Conservation (phyloP, 768 basidiomycete species). For the Kwoniella dendrophila region DNA sequence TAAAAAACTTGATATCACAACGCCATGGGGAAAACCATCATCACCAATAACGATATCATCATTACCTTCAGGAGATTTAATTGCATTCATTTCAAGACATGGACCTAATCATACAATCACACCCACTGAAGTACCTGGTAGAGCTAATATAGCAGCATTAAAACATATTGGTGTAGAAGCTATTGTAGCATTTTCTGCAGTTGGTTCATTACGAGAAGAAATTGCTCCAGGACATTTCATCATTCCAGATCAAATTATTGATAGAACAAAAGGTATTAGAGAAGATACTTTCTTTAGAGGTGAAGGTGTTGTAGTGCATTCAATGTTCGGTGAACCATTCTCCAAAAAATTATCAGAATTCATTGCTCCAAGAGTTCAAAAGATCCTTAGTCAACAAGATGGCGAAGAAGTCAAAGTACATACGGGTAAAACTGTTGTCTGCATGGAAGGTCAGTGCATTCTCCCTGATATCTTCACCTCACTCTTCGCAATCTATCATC, state of each 20-base stretch:
- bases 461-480: too few relatives aligned
- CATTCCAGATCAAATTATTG: conserved; percentile 90
- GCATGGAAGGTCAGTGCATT: conserved; percentile 84
- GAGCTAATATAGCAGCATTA: conserved; percentile 93
- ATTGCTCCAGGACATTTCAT: conserved; percentile 85
- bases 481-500: too few relatives aligned
- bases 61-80: conserved; percentile 72
- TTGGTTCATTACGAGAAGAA: conserved; percentile 91
- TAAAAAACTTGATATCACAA: conserved; percentile 25
- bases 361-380: conserved; percentile 60
- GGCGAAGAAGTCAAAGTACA: conserved; percentile 72
- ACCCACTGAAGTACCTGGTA: conserved; percentile 77
- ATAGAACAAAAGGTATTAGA: conserved; percentile 92
- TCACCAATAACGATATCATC: conserved; percentile 88
- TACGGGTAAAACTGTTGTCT: conserved; percentile 80
- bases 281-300: conserved; percentile 84
- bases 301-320: conserved; percentile 80
- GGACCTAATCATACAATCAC: conserved; percentile 75
- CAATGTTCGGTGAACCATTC: conserved; percentile 93
- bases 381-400: conserved; percentile 63
- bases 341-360: conserved; percentile 57
- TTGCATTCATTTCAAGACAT: conserved; percentile 93
- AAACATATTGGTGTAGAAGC: conserved; percentile 87
- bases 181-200: conserved; percentile 91
- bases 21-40: conserved; percentile 90